These are phyloP conservation scores for Spiromastix sp. DNA, from an alignment of 2,329 filamentous ascomycete species.

Conservation along the genomic window DNA sequence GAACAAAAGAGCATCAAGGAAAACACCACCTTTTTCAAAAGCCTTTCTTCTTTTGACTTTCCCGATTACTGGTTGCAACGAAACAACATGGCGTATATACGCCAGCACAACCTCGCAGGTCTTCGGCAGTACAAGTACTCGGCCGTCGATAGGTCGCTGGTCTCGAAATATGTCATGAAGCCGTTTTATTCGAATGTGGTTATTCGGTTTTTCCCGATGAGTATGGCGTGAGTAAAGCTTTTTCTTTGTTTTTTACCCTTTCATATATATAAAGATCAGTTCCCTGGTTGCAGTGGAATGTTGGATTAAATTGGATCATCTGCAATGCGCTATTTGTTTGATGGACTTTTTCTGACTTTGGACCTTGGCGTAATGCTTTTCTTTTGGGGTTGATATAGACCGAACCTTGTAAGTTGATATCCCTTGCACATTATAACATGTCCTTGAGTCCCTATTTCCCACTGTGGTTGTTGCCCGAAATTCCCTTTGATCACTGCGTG, in stretches of 20 bases:
- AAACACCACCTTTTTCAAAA: too few relatives aligned
- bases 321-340: too few relatives aligned
- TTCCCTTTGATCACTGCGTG: not conserved
- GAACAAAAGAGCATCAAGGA: too few relatives aligned
- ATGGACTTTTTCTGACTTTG: not conserved
- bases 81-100: constrained; percentile 80
- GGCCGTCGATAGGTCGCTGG: constrained; percentile 76
- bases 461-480: not conserved
- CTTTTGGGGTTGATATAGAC: constrained; percentile 21
- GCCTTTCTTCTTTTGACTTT: too few relatives aligned
- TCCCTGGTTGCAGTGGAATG: too few relatives aligned
- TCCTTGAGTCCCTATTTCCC: not conserved
- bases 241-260: not conserved
- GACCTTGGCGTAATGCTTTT: not conserved
- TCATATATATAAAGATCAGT: too few relatives aligned
- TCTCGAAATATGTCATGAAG: constrained; percentile 89
- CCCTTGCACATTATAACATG: too few relatives aligned
- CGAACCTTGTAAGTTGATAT: constrained; percentile 41
- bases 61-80: too few relatives aligned
- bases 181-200: constrained; percentile 94
- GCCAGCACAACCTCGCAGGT: constrained; percentile 77
- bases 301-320: too few relatives aligned
- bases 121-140: constrained; percentile 95
- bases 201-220: constrained; percentile 89
- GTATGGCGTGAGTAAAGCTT: constrained; percentile 66